A percentile compares a stretch with the other conserved stretches of the same genome.
phyloP scores from a whole-genome alignment of 345 rosid genomes.

The Eucalyptus erythrocorys region DNA sequence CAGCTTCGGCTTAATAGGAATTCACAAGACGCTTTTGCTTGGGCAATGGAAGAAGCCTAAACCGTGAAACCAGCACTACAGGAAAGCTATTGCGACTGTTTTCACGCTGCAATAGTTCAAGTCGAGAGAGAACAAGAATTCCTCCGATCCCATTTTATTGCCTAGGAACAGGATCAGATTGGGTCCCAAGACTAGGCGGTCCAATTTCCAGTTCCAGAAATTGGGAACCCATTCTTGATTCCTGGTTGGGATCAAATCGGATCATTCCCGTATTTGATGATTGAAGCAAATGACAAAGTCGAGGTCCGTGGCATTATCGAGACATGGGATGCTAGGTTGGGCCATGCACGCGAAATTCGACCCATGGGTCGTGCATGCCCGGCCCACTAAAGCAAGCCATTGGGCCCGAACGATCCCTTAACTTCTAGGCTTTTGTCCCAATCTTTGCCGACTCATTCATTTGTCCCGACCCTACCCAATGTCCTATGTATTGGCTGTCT shows the following conservation, averaged over 20 bases:
- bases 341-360: background rate
- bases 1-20: background rate
- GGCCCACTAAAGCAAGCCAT: background rate
- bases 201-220: too few relatives aligned
- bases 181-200: too few relatives aligned
- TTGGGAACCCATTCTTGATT: background rate
- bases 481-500: background rate
- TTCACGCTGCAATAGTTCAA: background rate
- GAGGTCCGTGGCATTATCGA: background rate
- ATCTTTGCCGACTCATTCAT: background rate
- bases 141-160: too few relatives aligned
- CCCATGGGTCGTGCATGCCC: background rate
- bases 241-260: background rate
- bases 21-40: background rate
- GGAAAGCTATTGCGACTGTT: background rate
- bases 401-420: background rate
- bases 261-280: fast-evolving
- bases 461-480: background rate
- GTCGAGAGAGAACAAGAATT: background rate
- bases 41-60: background rate
- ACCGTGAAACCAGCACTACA: too few relatives aligned
- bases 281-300: background rate
- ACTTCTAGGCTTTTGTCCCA: background rate
- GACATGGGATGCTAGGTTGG: background rate
- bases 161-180: too few relatives aligned